Base-by-base conservation (phyloP, 2,329 filamentous ascomycete species). In the Scedosporium dehoogii region DNA sequence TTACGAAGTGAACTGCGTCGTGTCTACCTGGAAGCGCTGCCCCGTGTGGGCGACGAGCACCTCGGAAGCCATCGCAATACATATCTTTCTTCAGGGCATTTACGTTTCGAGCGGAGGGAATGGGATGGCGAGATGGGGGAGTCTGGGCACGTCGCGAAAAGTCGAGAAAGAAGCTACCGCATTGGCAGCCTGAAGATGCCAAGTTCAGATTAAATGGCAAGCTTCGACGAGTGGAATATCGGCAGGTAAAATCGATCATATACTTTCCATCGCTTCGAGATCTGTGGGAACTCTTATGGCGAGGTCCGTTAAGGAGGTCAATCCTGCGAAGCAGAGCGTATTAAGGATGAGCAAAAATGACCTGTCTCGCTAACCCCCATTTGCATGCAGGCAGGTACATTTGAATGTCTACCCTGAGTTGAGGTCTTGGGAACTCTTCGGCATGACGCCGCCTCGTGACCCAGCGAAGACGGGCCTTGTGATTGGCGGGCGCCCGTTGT, bases 31-130 rank as follows among this genome's bases (percentile, higher is more conserved):
- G 73, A 96, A 83, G 77, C 88, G 88, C 81, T 91, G 88, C 80
- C 93, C 93, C 76, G 90, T 92, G 79, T 96, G 92, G 82, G 91
- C 92, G 73, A 96, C 88, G 80, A 91, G 90, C 76, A 96, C 87
- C 79, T 91, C 86, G 74, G 93, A 85, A 79, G 90, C 89, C 91
- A 96, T 96, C 77, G 81, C 84, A 77, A 79, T 78, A 78, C 80
- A 82, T 81, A 71, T 76, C 76, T 73, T 48, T 10, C 3, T 38
- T 27, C n/a, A n/a, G 7, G 29, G 27, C 23, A 12, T 41, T 16
- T 58, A 55, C 51, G 18, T 25, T 55, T 14, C 12, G 51, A 14
- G n/a, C 25, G 60, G 7, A 21, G 23, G 29, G 12, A 21, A 21
- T 16, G 6, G n/a, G 60, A 12, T n/a, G 46, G 53, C 16, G 9